Conservation (phyloP, 169 alveolate species). For the Cryptosporidium tyzzeri region DNA sequence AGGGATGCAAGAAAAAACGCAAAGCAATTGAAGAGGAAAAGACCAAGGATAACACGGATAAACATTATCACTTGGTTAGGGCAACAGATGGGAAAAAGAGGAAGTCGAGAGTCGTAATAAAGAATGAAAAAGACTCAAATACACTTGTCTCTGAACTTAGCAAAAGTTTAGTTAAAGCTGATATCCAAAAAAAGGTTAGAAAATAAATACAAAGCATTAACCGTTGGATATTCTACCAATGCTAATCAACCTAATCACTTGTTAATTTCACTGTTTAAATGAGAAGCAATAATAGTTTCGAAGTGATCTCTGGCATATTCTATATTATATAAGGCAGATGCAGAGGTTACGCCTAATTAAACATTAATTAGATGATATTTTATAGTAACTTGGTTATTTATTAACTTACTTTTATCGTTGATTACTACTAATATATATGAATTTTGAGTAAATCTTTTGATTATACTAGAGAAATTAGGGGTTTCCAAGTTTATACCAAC, state of each 20-base stretch:
- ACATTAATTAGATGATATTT: neutral
- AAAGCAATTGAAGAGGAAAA: slow-evolving; percentile 5
- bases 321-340: slow-evolving; percentile 77
- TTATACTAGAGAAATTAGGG: slow-evolving; percentile 87
- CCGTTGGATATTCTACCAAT: neutral
- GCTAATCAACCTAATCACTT: neutral
- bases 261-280: slow-evolving; percentile 16
- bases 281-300: slow-evolving; percentile 69
- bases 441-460: slow-evolving; percentile 90
- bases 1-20: slow-evolving; percentile 41
- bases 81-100: slow-evolving; percentile 49
- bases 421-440: slow-evolving; percentile 92
- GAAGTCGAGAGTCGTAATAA: slow-evolving; percentile 36
- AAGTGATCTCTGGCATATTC: slow-evolving; percentile 80
- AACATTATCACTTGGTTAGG: slow-evolving; percentile 21
- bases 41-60: neutral
- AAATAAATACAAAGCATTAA: neutral
- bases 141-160: slow-evolving; percentile 13
- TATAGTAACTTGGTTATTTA: slow-evolving; percentile 24
- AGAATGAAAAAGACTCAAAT: slow-evolving; percentile 22
- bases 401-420: slow-evolving; percentile 81
- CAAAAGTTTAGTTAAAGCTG: slow-evolving; percentile 19
- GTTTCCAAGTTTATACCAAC: slow-evolving; percentile 86
- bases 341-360: slow-evolving; percentile 33
- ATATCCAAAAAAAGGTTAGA: slow-evolving; percentile 11